Base-by-base conservation (phyloP, 1,139 yeast genomes). In the Magnusiomyces sp. region DNA sequence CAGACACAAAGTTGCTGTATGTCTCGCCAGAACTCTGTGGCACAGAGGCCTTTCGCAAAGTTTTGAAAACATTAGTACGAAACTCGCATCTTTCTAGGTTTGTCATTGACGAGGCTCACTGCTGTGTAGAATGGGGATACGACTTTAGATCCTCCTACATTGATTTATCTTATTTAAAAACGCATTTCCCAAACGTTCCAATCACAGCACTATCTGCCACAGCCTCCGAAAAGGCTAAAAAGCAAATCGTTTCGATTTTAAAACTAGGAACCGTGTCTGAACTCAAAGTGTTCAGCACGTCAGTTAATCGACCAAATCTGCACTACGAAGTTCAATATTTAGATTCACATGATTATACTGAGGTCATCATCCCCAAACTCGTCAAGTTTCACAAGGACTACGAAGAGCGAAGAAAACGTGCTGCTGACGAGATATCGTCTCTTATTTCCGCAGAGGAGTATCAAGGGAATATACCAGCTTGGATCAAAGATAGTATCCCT, bases 81-180 rank as follows among this genome's bases (percentile, higher is more conserved):
- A 50, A 45, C 43, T 36, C 23, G 37, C 34, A 14, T 4, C 50
- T 62, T 37, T 56, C 56, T 13, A 70, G 95, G 53, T 76, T 87
- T 37, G 94, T 87, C 5, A 84, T 87, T 40, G 96, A 87, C 67
- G 96, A 87, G 61, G 95, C 95, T 0, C 96, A 87, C 67, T 87
- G 95, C 74, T 87, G 87, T 52, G 84, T 92, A 50, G 83, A 89
- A 36, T 87, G 95, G 95, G 95, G 95, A 10, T 95, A 85, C 65
- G 95, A 85, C 63, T 87, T 87, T 62, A 71, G 96, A 55, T 92
- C 92, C 0, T 95, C 87, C 63, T 87, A 87, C 65, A 83, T 83
- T 55, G 83, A 81, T 14, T 70, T 87, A 67, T 77, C 79, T 37
- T 76, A 76, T 58, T 83, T 87, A 67, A 83, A 85, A 58, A 69